phyloP scores from a whole-genome alignment of 2,329 filamentous ascomycete species.

The Colletotrichum theobromicola region DNA sequence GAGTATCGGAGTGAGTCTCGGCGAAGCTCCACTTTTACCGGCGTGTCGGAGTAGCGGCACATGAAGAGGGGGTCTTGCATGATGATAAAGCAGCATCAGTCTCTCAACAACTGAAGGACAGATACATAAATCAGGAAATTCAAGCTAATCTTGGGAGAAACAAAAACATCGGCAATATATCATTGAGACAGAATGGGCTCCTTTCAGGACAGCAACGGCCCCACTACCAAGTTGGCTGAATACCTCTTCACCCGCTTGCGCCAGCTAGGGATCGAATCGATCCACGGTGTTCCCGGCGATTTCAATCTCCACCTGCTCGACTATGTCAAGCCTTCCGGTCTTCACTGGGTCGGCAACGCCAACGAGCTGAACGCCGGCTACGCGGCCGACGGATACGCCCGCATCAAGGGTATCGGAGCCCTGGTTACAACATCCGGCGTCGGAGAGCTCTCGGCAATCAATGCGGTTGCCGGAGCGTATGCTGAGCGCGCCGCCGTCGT shows the following conservation, averaged over 20 bases:
- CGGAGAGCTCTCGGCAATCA: conserved; percentile 61
- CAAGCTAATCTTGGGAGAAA: background rate
- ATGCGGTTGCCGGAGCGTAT: conserved; percentile 63
- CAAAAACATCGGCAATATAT: background rate
- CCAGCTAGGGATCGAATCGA: conserved; percentile 62
- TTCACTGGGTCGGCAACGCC: conserved; percentile 55
- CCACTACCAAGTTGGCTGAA: conserved; percentile 53
- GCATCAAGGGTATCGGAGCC: conserved; percentile 54
- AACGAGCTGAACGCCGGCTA: conserved; percentile 66
- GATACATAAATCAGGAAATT: too few relatives aligned
- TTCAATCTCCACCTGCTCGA: conserved; percentile 44
- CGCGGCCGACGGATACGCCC: conserved; percentile 62
- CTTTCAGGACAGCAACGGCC: background rate
- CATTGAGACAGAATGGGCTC: background rate
- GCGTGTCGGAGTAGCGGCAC: background rate
- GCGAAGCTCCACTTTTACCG: background rate
- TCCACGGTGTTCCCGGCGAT: conserved; percentile 56
- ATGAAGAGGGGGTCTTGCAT: background rate
- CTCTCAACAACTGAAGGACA: background rate
- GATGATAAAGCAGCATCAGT: background rate
- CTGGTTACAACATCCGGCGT: conserved; percentile 67
- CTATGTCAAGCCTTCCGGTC: conserved; percentile 38
- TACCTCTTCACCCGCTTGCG: conserved; percentile 66
- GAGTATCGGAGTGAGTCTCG: background rate
- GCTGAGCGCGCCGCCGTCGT: conserved; percentile 61